Percentiles rank a stretch among this genome's conserved stretches.
Conservation (phyloP, 441 rosid genomes). For the Flueggea neowawraea region DNA sequence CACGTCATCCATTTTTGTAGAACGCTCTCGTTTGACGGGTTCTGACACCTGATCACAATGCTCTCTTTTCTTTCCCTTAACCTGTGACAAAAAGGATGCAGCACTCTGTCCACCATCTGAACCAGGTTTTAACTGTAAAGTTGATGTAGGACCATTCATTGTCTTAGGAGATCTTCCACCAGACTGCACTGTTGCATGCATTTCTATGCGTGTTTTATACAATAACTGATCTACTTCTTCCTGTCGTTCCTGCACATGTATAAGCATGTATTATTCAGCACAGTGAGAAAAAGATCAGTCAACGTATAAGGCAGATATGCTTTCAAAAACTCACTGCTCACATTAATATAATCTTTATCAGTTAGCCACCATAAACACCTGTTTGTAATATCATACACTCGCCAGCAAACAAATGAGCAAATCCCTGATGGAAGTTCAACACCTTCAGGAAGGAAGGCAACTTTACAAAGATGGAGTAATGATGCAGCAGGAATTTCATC, state of each 20-base stretch:
- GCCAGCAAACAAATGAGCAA: slow-evolving; percentile 80
- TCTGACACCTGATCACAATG: slow-evolving; percentile 76
- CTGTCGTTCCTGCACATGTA: slow-evolving; percentile 54
- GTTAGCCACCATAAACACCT: slow-evolving; percentile 92
- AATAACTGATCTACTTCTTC: slow-evolving; percentile 83
- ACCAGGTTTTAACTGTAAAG: slow-evolving; percentile 61
- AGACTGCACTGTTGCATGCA: slow-evolving; percentile 76
- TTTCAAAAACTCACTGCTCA: slow-evolving; percentile 29
- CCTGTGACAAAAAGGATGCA: slow-evolving; percentile 60
- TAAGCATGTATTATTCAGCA: slow-evolving; percentile 10
- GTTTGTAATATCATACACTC: slow-evolving; percentile 77
- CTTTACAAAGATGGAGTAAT: slow-evolving; percentile 89
- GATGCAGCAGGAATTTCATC: slow-evolving; percentile 88
- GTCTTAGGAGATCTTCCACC: slow-evolving; percentile 92
- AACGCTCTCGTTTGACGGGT: slow-evolving; percentile 70
- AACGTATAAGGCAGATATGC: background rate
- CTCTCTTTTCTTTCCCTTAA: slow-evolving; percentile 94
- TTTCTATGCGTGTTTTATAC: slow-evolving; percentile 58
- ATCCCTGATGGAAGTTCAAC: slow-evolving; percentile 75
- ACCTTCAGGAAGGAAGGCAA: slow-evolving; percentile 78
- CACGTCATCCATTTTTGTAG: slow-evolving; percentile 55
- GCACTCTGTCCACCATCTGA: slow-evolving; percentile 58
- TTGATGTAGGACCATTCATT: slow-evolving; percentile 70
- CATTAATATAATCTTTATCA: slow-evolving; percentile 82
- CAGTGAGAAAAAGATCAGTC: background rate